These are phyloP conservation scores for Candolleomyces eurysporus DNA, from an alignment of 768 basidiomycete genomes.

Conservation along the genomic window DNA sequence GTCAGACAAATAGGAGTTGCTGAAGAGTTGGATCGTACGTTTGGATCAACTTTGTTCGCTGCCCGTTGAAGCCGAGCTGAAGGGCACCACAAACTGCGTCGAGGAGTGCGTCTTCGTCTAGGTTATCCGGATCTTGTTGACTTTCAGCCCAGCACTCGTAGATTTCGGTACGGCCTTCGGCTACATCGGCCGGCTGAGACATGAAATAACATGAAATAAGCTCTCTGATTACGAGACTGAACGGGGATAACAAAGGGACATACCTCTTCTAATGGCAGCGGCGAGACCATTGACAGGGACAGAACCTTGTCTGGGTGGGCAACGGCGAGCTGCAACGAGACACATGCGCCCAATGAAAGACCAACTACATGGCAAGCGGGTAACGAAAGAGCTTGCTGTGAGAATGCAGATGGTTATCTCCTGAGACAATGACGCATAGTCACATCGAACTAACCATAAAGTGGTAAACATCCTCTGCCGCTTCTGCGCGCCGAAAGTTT, in stretches of 20 bases:
- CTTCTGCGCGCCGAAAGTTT: slow-evolving; percentile 25
- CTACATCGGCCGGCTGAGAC: slow-evolving; percentile 25
- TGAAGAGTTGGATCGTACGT: slow-evolving; percentile 17
- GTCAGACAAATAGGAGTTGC: slow-evolving; percentile 13
- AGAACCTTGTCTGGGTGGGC: slow-evolving; percentile 27
- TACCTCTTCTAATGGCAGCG: slow-evolving; percentile 32
- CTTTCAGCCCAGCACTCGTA: slow-evolving; percentile 22
- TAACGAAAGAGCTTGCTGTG: slow-evolving; percentile 28
- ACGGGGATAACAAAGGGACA: slow-evolving; percentile 16
- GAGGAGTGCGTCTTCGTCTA: slow-evolving; percentile 11
- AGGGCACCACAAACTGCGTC: slow-evolving; percentile 20
- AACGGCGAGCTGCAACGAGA: slow-evolving; percentile 33
- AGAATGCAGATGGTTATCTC: background rate
- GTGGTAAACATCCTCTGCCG: slow-evolving; percentile 28
- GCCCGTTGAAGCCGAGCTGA: slow-evolving; percentile 21
- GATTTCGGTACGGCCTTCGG: slow-evolving; percentile 26
- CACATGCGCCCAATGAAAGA: slow-evolving; percentile 30
- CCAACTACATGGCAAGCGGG: slow-evolving; percentile 37
- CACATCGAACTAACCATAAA: slow-evolving; percentile 27
- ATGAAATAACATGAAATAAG: background rate
- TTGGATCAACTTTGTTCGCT: slow-evolving; percentile 13
- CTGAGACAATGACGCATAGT: background rate
- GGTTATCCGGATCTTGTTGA: slow-evolving; percentile 9
- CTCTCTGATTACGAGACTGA: slow-evolving; percentile 1
- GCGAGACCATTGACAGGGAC: slow-evolving; percentile 35